Percentiles rank a stretch among this genome's conserved stretches.
phyloP scores from a whole-genome alignment of 257 asterid genomes.

The Rauvolfia tetraphylla region DNA sequence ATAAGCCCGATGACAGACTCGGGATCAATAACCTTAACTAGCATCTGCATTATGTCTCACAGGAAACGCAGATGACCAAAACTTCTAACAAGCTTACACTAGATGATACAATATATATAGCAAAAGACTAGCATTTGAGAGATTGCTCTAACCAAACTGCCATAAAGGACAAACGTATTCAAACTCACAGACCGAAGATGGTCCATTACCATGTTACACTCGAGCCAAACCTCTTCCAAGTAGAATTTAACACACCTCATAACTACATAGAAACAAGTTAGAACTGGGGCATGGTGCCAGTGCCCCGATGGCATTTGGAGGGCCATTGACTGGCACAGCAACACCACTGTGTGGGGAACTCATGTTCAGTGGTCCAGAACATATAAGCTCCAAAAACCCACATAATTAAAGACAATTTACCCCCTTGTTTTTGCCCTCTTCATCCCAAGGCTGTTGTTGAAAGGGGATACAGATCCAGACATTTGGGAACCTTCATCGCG shows the following conservation, averaged over 20 bases:
- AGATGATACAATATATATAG: neutral
- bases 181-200: conserved; percentile 8
- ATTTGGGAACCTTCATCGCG: conserved; percentile 87
- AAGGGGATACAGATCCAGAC: conserved; percentile 92
- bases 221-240: conserved; percentile 19
- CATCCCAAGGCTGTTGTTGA: conserved; percentile 89
- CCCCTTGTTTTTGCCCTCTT: conserved; percentile 97
- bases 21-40: neutral
- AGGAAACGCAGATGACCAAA: neutral
- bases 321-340: conserved; percentile 15
- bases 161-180: conserved; percentile 14
- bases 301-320: conserved; percentile 28
- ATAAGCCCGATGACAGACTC: neutral
- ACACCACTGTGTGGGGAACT: conserved; percentile 15
- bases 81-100: conserved; percentile 10
- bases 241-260: conserved; percentile 25
- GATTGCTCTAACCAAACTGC: conserved; percentile 20
- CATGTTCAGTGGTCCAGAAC: neutral
- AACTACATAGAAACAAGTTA: conserved; percentile 21
- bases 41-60: neutral
- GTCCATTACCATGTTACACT: conserved; percentile 9
- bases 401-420: conserved; percentile 26
- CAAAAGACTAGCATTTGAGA: conserved; percentile 9
- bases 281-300: conserved; percentile 27
- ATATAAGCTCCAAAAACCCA: conserved; percentile 17